Evolutionary conservation across 2,329 filamentous ascomycete species (phyloP), one percentile per base, ranked within the genome.

Genomic region (Apiospora pterosperma): DNA sequence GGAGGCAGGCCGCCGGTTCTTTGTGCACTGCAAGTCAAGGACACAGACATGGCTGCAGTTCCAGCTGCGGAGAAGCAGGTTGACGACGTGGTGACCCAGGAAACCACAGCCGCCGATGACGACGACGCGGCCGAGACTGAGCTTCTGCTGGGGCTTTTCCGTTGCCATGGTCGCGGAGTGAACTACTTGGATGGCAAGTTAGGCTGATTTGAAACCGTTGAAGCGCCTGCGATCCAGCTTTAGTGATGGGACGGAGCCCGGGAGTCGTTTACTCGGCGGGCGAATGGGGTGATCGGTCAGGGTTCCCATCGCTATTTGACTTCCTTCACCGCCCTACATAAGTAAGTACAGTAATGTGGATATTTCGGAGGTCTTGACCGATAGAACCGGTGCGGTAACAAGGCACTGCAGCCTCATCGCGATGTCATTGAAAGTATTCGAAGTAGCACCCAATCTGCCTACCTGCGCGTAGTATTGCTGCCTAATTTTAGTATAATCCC

Each of bases 71-170:
- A 92, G 82, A 65, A 92, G 84, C 73, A 92, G 85, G 77, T 89
- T 86, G 74, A 95, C 90, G 70, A 95, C 90, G 79, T 95, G 91
- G 79, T 92, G 90, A 75, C 92, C 92, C 19, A 96, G 85, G 79
- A 96, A 95, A 69, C 92, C 92, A 76, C 92, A 94, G 75, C 92
- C 92, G 73, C 92, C 92, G 70, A 95, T 88, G 70, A 96, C 89
- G 70, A 94, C 84, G 72, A 93, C 90, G 69, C 85, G 87, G 74
- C 91, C 91, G 62, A 93, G 82, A 63, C 76, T 69, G 67, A 77
- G 77, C 71, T 82, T 66, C 41, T 62, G 39, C 28, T 59, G 78
- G 34, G 58, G 55, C 36, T 63, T 48, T 38, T 38, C 25, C 36
- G 62, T 59, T 59, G 61, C 62, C 59, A n/a, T 62, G 61, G 48